Evolutionary conservation across 2,329 filamentous ascomycete genomes (phyloP), one percentile per base, ranked within the genome.

Genomic region (Trichoderma brevicompactum): DNA sequence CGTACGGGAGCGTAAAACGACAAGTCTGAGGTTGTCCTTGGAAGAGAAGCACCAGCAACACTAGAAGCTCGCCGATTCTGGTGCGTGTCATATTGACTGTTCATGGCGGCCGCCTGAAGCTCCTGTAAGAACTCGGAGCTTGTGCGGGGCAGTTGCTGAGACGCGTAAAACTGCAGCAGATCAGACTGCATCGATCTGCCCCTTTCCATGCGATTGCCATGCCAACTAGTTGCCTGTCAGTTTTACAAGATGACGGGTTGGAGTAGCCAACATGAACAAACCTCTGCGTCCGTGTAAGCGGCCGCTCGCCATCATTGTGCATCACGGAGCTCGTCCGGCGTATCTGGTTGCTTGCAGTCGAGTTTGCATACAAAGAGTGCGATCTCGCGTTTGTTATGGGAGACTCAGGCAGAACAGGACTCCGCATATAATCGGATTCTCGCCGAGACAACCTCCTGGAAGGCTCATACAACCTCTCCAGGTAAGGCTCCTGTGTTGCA

Each of bases 1-100:
- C 82, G 79, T 65, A 81, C 77, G 5, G 82, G 81, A 34, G 80
- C 79, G 68, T 81, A 83, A 10, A 83, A 69, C 4, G 81, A 80
- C 2, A 79, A 66, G 34, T 85, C 83, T 7, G 84, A 85, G 67
- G 64, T 58, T 13, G 52, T 64, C n/a, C 65, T 61, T 17, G 66
- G 65, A 19, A 74, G 69, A 36, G 68, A 61, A 53, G 59, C 66
- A 62, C 63, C 69, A 50, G 49, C 32, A 59, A 44, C 40, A 28
- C 43, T 66, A 7, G 59, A 41, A 38, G 65, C 61, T 19, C 59
- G 50, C 8, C 49, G 46, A 34, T 28, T 41, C 32, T 64, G 64
- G 23, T 32, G 64, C 49, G 34, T 46, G 7, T 50, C 58, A 23
- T 23, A n/a, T 40, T 64, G 49, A 41, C 65, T 66, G 17, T 56